Base-by-base conservation (phyloP, 805 yeast species). In the Yamadazyma olivae region DNA sequence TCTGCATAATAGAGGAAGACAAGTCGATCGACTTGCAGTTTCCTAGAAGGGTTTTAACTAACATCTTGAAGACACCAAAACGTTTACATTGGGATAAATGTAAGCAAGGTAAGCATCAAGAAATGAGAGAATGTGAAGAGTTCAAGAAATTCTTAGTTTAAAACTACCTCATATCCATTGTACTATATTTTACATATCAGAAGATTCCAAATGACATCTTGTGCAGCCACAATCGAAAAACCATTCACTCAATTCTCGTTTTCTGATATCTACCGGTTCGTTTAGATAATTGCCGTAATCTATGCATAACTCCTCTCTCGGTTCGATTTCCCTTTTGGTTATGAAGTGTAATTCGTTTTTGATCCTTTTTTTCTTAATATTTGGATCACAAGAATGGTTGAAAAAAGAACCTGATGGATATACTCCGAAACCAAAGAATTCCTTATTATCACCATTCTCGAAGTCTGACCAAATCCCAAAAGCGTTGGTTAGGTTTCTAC, bases 11-110 rank as follows among this genome's bases (percentile, higher is more conserved):
- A 15, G 39, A 40, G 5, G 55, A 54, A 30, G 43, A 51, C 3
- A 66, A 66, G 35, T 46, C 69, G 9, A 59, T 88, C 6, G 96
- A 90, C 54, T 58, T 87, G 10, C 95, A 86, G 47, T 85, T 90
- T 49, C 95, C 95, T 1, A 68, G 97, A 54, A 71, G 88, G 49
- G 89, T 84, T 1, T 49, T 86, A 19, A 90, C 96, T 0, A 68
- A 69, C 43, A 57, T 81, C 3, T 52, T 89, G 33, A 76, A 70
- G 29, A 63, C 75, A 12, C 81, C 83, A 2, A 79, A 78, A 35
- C 67, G 89, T 43, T 56, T 75, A 0, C 79, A 77, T 39, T 89
- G 96, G 97, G 82, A 81, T 38, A 74, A 76, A 34, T 88, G 96
- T 50, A 59, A 64, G 32, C 95, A 88, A 54, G 59, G 82, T 0